These are phyloP conservation scores for Babesia gibsoni DNA, from an alignment of 169 alveolate species.

Conservation along the genomic window DNA sequence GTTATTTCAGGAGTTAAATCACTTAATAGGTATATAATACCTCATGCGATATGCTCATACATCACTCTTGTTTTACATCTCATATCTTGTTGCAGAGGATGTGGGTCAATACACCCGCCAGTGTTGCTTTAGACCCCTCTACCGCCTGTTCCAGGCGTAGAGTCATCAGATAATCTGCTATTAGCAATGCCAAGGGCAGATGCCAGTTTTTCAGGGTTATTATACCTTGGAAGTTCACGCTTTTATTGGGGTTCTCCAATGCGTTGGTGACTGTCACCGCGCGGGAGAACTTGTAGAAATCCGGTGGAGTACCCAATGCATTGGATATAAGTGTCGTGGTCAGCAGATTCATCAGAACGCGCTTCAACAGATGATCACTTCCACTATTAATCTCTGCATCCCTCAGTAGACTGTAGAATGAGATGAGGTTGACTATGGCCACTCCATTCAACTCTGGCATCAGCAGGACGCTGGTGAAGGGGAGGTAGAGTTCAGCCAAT, in stretches of 20 bases:
- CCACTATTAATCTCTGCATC: conserved; percentile 10
- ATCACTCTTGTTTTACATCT: no score
- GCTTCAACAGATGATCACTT: conserved; percentile 2
- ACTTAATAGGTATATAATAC: not conserved
- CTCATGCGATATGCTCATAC: no score
- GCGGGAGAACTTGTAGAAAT: conserved; percentile 37
- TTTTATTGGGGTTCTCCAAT: conserved; percentile 15
- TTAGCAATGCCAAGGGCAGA: conserved; percentile 31
- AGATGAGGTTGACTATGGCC: conserved; percentile 1
- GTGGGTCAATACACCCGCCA: conserved; percentile 9
- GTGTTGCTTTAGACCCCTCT: conserved; percentile 20
- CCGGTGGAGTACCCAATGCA: not conserved
- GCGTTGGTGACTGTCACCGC: conserved; percentile 20
- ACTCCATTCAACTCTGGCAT: conserved; percentile 30
- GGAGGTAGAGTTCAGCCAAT: not conserved
- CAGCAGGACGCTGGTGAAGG: conserved; percentile 14
- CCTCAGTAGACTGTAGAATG: conserved; percentile 31
- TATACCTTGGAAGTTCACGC: conserved; percentile 21
- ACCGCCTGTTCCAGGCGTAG: conserved; percentile 14
- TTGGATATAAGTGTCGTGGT: not conserved
- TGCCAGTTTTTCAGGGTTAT: conserved; percentile 24
- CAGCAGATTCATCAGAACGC: not conserved
- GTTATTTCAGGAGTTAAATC: not conserved
- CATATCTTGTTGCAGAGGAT: conserved; percentile 16
- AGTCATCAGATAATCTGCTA: conserved; percentile 44